A percentile compares a stretch with the other conserved stretches of the same genome.
Evolutionary conservation across 116 monocot species (phyloP).

Genomic region (Posidonia oceanica): DNA sequence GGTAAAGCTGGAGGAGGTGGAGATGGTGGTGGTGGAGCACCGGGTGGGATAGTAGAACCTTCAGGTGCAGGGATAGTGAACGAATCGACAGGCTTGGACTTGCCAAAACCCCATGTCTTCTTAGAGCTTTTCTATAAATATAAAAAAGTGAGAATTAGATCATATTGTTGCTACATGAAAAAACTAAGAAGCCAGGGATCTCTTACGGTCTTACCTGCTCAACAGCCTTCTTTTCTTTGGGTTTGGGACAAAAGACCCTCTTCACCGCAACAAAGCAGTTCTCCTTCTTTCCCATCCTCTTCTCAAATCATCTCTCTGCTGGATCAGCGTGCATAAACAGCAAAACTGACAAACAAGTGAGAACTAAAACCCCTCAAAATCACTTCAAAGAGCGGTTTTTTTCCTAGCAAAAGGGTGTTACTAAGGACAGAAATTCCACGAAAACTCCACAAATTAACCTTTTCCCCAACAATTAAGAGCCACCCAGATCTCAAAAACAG

Average conservation of each 20-base stretch:
- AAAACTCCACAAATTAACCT: background rate
- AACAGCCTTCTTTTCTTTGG: slow-evolving; percentile 12
- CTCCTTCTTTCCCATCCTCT: slow-evolving; percentile 20
- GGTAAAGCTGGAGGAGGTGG: background rate
- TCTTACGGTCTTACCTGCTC: slow-evolving; percentile 4
- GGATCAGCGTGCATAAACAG: background rate
- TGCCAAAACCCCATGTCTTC: slow-evolving; percentile 25
- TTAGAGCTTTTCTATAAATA: slow-evolving; percentile 10
- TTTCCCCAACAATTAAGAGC: background rate
- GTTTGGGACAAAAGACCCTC: slow-evolving; percentile 19
- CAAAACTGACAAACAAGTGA: background rate
- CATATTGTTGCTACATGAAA: background rate
- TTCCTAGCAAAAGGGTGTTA: too few species aligned
- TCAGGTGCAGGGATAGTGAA: background rate
- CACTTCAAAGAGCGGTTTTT: background rate
- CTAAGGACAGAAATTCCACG: too few species aligned
- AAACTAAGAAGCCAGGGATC: background rate
- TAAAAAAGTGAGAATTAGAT: background rate
- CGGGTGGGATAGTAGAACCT: background rate
- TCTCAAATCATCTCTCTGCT: background rate
- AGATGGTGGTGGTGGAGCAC: background rate
- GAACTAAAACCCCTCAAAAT: background rate
- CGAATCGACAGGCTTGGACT: slow-evolving; percentile 1
- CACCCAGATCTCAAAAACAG: background rate
- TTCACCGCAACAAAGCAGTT: slow-evolving; percentile 18